Base-by-base conservation (phyloP, 176 grass and related monocot genomes). In the Triticum urartu region DNA sequence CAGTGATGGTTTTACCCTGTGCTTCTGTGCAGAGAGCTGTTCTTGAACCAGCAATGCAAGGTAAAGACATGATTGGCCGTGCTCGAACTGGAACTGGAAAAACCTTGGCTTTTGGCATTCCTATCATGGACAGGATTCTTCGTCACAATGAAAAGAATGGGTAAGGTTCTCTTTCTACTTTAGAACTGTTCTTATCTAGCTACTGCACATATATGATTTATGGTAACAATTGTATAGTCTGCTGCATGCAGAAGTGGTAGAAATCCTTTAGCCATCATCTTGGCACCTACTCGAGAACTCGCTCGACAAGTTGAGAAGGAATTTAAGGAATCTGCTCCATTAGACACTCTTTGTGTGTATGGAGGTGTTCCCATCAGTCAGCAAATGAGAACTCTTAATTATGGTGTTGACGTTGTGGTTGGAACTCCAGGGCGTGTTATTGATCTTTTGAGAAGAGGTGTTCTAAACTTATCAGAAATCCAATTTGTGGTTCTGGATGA, bases 71-170 rank as follows among this genome's bases (percentile, higher is more conserved):
- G 96, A 98, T 95, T 87, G 92, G 93, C 4, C 93, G 93, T 86
- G 96, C 93, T 76, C 91, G 75, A 89, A 98, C 96, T 26, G 96
- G 93, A 39, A 98, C 96, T 0, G 96, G 96, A 6, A 98, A 98
- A 69, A 98, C 96, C 11, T 91, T 98, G 84, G 96, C 96, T 85
- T 98, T 98, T 94, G 96, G 96, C 59, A 94, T 98, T 89, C 96
- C 96, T 76, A 95, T 95, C 43, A 92, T 98, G 75, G 93, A 95
- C 88, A 95, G 80, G 64, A 98, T 98, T 81, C 80, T 98, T 64
- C 36, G 87, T 8, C 62, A 89, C 84, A 95, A 95, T 83, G 88
- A 95, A 81, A 92, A 89, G 67, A 91, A 94, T 85, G 96, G 96
- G 96, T 98, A 82, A 24, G 96, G 92, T 84, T 81, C 38, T 82